Evolutionary conservation across 306 rosid genomes (phyloP), one percentile per base, ranked within the genome.

Genomic region (Glycine latifolia): DNA sequence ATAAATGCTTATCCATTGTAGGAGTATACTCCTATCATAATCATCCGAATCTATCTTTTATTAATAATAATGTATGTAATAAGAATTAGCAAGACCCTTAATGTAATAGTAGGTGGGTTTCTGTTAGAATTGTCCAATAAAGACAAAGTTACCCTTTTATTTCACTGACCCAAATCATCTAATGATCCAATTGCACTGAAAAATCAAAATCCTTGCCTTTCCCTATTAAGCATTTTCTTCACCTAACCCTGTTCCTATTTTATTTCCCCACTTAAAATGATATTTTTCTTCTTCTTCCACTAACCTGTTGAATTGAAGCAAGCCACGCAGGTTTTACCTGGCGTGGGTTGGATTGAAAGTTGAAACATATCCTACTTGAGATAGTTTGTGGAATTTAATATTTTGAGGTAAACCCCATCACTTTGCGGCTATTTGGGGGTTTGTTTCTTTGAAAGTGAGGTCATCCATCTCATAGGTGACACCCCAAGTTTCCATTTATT

Each of bases 181-280:
- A 70, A 77, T 63, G 69, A 85, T 79, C 75, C 88, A 75, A 12
- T 78, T 50, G 31, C 56, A 81, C 81, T 26, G 31, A 26, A 26
- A 26, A 26, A 26, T 81, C 85, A 83, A 70, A 46, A 65, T 54
- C 49, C 0, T 66, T 70, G 66, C 73, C 50, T 73, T 66, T 52
- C 58, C 9, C 16, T n/a, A 44, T 74, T 88, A 26, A 26, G 31
- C 31, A 81, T 46, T 61, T 85, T 83, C 81, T 71, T 84, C 87
- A 85, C 89, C 88, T 79, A 89, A 82, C 79, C 11, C 59, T 63
- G 6, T 20, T 79, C 43, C 80, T 63, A 35, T 63, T 62, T 26
- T 71, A 13, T 74, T 70, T 61, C 56, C 48, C 12, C 35, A 31
- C 9, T 17, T 75, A 44, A 58, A 16, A 31, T 41, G 7, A 41